Evolutionary conservation across 495 filamentous ascomycete genomes (phyloP), one percentile per base, ranked within the genome.

Genomic region (Letharia columbiana): DNA sequence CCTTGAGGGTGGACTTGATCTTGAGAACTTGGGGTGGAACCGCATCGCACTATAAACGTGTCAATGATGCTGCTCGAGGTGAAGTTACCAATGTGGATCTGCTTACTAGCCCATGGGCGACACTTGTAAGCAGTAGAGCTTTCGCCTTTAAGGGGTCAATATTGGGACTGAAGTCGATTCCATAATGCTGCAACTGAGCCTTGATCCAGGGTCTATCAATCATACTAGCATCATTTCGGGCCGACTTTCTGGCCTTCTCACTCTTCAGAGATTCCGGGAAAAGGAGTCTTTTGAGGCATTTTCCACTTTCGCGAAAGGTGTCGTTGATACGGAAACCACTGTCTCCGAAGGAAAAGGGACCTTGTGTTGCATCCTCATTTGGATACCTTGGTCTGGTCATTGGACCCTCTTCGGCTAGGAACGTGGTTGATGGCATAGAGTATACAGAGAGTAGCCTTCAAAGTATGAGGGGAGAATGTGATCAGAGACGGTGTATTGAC

Each of bases 1-100:
- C 60, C 35, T 62, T 41, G 28, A 62, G 37, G 12, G 37, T 49
- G 37, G 37, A 18, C 28, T 62, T 49, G 40, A 62, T 62, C 41
- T 44, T 62, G 35, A 44, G 41, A 23, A 62, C 60, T 33, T 62
- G 41, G 33, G 60, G 60, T 28, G 60, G 60, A 20, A 62, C 41
- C 18, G 13, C 28, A 31, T 62, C 60, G 41, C 60, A 62, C 60
- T 62, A 42, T n/a, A 49, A 49, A 23, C 9, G 20, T 23, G 7
- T 49, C 23, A 49, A n/a, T 23, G 20, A 49, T 11, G 20, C 20
- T n/a, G 20, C 45, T 23, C 7, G 20, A 49, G 7, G 18, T n/a
- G 20, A 9, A n/a, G 20, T 23, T 49, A 49, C 20, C 20, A 49
- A n/a, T 11, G 6, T 7, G 10, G 45, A 49, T n/a, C 3, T n/a